phyloP scores from a whole-genome alignment of 169 alveolate species.

The Perkinsus marinus region DNA sequence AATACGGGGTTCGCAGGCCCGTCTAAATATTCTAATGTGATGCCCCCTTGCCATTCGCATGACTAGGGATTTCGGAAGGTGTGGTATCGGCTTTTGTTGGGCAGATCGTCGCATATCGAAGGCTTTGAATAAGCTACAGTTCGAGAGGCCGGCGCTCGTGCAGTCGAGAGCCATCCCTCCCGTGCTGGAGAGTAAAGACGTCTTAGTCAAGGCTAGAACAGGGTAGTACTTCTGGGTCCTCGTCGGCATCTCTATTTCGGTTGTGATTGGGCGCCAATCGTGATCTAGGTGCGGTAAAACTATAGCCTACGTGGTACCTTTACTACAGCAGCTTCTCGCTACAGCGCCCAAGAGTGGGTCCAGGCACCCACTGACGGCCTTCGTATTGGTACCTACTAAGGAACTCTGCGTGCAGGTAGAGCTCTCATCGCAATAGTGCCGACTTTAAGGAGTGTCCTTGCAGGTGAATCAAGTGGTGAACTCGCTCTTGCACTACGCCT shows the following conservation, averaged over 20 bases:
- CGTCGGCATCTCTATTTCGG: too few relatives aligned
- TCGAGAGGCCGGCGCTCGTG: background rate
- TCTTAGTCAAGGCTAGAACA: constrained; percentile 19
- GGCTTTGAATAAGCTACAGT: background rate
- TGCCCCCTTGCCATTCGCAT: too few relatives aligned
- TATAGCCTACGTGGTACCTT: constrained; percentile 29
- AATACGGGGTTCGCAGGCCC: too few relatives aligned
- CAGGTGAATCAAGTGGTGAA: background rate
- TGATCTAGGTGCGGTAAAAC: constrained; percentile 20
- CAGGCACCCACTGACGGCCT: background rate
- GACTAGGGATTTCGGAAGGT: too few relatives aligned
- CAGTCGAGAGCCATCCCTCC: constrained; percentile 20
- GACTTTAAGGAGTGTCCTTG: too few relatives aligned
- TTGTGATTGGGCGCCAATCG: background rate
- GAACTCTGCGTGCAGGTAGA: constrained; percentile 30
- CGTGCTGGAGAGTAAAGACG: constrained; percentile 18
- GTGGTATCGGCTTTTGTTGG: too few relatives aligned
- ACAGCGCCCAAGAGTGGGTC: background rate
- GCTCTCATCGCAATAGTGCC: too few relatives aligned
- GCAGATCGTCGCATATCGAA: background rate
- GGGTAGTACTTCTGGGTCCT: constrained; percentile 5
- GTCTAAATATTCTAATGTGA: too few relatives aligned
- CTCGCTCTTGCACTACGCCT: background rate
- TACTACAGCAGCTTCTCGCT: constrained; percentile 21
- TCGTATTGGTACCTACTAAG: constrained; percentile 33